These are phyloP conservation scores for Camelina hispida DNA, from an alignment of 345 rosid genomes.

Conservation along the genomic window DNA sequence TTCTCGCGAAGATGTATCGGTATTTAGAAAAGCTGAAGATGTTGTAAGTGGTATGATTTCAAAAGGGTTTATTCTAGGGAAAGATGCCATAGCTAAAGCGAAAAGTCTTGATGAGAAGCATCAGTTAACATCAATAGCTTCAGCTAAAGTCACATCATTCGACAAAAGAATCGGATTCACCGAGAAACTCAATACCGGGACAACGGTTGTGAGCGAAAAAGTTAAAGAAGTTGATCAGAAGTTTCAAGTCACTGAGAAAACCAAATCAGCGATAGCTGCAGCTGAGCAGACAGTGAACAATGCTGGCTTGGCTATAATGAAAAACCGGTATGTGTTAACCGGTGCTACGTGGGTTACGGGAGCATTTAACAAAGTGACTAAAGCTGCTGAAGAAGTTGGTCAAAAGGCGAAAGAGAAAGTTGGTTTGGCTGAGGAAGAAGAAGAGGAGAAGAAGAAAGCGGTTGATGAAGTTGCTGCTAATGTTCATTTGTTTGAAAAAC, in stretches of 20 bases:
- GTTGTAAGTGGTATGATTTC: constrained; percentile 81
- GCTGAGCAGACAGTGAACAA: constrained; percentile 77
- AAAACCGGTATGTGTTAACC: constrained; percentile 71
- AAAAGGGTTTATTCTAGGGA: constrained; percentile 80
- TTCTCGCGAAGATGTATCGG: constrained; percentile 54
- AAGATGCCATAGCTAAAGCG: constrained; percentile 79
- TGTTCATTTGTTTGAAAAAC: constrained; percentile 70
- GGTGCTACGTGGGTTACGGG: constrained; percentile 81
- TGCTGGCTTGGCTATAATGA: constrained; percentile 89
- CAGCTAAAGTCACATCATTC: constrained; percentile 74
- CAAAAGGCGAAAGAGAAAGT: constrained; percentile 86
- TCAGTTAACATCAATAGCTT: constrained; percentile 76
- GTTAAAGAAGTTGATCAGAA: constrained; percentile 90
- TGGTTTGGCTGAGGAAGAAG: constrained; percentile 56
- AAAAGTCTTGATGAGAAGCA: constrained; percentile 82
- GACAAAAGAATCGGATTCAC: constrained; percentile 79
- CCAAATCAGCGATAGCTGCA: constrained; percentile 77
- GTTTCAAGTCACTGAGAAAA: constrained; percentile 88
- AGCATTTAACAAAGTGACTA: constrained; percentile 74
- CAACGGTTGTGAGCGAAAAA: constrained; percentile 66
- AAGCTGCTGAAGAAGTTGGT: constrained; percentile 95
- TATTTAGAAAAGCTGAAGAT: constrained; percentile 77
- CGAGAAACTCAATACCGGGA: constrained; percentile 72
- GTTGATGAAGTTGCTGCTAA: constrained; percentile 70
- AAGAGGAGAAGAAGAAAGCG: constrained; percentile 67